Evolutionary conservation across 805 yeast species (phyloP).

Genomic region (Barnettozyma pratensis): DNA sequence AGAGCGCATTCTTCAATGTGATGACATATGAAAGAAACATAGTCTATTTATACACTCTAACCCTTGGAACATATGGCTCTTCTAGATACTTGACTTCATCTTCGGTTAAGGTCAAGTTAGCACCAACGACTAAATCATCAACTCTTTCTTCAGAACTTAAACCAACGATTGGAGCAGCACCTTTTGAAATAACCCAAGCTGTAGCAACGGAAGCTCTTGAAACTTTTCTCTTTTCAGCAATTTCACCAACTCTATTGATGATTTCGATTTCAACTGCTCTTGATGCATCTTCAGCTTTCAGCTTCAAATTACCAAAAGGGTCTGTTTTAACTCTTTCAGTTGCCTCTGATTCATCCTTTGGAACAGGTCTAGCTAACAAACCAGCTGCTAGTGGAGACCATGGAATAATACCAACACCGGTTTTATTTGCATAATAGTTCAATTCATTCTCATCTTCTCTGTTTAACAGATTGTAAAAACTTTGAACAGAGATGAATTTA

Average conservation of each 20-base stretch:
- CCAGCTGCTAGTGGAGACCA: conserved; percentile 60
- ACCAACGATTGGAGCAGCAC: conserved; percentile 50
- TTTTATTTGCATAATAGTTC: conserved; percentile 46
- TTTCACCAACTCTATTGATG: conserved; percentile 43
- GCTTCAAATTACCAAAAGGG: background rate
- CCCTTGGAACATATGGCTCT: conserved; percentile 12
- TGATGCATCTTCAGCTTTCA: background rate
- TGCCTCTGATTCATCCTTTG: background rate
- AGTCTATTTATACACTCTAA: background rate
- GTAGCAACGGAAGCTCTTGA: conserved; percentile 49
- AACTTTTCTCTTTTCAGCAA: conserved; percentile 35
- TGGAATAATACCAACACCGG: conserved; percentile 52
- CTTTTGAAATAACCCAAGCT: conserved; percentile 49
- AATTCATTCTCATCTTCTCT: conserved; percentile 66
- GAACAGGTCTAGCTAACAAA: conserved; percentile 42
- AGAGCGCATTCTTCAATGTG: too few relatives aligned
- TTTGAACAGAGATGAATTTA: conserved; percentile 57
- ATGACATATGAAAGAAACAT: too few relatives aligned
- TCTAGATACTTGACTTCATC: conserved; percentile 13
- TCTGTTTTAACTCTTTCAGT: background rate
- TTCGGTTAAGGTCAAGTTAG: conserved; percentile 5
- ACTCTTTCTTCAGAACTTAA: conserved; percentile 41
- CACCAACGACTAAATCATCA: conserved; percentile 43
- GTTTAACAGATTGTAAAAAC: conserved; percentile 47
- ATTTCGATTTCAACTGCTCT: conserved; percentile 27